Conservation (phyloP, 441 rosid genomes). For the Cnidoscolus chayamansa region DNA sequence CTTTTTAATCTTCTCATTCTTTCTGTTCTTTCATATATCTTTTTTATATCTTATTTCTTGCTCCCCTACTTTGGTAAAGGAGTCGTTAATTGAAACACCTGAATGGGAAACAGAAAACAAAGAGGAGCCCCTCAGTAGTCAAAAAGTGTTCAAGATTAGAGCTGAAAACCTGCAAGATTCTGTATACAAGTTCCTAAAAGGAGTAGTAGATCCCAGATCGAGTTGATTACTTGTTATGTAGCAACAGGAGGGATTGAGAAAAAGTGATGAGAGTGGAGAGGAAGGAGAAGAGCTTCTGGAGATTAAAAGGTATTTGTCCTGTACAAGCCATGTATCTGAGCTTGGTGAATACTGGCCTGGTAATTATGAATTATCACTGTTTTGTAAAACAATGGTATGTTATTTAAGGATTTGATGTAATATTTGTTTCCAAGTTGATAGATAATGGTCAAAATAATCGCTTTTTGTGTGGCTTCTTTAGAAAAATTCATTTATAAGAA, state of each 20-base stretch:
- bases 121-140: background rate
- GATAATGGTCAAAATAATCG: too few relatives aligned
- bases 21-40: too few relatives aligned
- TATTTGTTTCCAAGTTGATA: background rate
- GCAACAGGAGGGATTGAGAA: background rate
- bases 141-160: slow-evolving; percentile 7
- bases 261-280: background rate
- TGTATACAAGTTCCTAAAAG: slow-evolving; percentile 4
- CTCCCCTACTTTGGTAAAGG: too few relatives aligned
- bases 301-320: background rate
- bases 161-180: background rate
- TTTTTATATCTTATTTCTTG: too few relatives aligned
- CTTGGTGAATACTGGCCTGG: background rate
- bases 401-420: background rate
- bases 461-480: background rate
- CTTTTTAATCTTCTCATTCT: too few relatives aligned
- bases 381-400: background rate
- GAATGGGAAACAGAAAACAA: slow-evolving; percentile 10
- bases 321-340: background rate
- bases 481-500: too few relatives aligned
- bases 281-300: background rate
- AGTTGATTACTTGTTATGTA: background rate
- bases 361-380: background rate
- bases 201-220: slow-evolving; percentile 7
- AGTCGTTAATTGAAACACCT: background rate